Conservation (phyloP, 164 flowering plant genomes). For the Santalum album region DNA sequence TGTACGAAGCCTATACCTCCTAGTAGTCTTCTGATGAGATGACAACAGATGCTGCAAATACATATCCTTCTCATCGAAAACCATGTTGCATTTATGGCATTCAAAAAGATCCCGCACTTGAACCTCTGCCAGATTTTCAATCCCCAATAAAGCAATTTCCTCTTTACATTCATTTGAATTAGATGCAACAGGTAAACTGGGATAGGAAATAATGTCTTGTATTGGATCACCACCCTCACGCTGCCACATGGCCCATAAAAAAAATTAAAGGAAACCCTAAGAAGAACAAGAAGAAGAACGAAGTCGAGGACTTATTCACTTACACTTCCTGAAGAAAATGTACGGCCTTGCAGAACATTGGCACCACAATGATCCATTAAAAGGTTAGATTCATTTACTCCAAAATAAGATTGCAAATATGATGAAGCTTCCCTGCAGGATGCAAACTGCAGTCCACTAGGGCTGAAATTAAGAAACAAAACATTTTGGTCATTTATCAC, state of each 20-base stretch:
- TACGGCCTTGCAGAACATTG: slow-evolving; percentile 10
- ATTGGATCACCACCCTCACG: slow-evolving; percentile 17
- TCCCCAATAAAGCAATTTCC: slow-evolving; percentile 20
- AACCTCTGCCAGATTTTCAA: slow-evolving; percentile 47
- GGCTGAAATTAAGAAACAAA: slow-evolving; percentile 22
- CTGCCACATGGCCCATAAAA: slow-evolving; percentile 17
- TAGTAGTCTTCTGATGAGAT: slow-evolving; percentile 53
- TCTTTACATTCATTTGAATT: slow-evolving; percentile 11
- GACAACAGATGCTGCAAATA: slow-evolving; percentile 65
- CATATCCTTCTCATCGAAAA: slow-evolving; percentile 57
- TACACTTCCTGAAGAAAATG: slow-evolving; percentile 21
- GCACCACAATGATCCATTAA: slow-evolving; percentile 11
- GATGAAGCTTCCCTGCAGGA: slow-evolving; percentile 49
- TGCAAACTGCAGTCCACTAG: slow-evolving; percentile 40
- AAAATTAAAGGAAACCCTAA: not conserved
- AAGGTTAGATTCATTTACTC: slow-evolving; percentile 8
- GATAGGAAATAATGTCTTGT: slow-evolving; percentile 6
- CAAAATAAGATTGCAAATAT: slow-evolving; percentile 33
- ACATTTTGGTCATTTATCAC: too few species aligned
- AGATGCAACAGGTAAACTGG: slow-evolving; percentile 5
- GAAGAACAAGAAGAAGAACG: not conserved
- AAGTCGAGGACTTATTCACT: slow-evolving; percentile 11
- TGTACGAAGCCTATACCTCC: slow-evolving; percentile 48
- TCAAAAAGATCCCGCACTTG: slow-evolving; percentile 55
- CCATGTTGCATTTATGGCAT: slow-evolving; percentile 60